A percentile compares a stretch with the other conserved stretches of the same genome.
Evolutionary conservation across 179 eudicot genomes (phyloP).

Genomic region (Beta macrorhiza): DNA sequence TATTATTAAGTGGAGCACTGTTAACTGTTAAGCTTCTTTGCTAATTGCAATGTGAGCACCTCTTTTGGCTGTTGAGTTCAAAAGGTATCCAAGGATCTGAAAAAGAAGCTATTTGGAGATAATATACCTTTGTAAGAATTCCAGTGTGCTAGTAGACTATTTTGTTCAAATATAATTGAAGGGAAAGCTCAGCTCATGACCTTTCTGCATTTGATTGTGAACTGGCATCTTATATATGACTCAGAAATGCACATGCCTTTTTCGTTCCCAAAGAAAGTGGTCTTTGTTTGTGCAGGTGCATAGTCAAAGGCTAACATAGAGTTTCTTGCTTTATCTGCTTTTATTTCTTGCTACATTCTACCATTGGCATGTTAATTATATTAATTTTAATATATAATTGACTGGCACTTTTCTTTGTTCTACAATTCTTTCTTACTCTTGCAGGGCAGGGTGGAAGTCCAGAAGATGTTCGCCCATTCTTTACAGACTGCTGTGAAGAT

Average conservation of each 20-base stretch:
- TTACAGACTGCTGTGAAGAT: slow-evolving; percentile 35
- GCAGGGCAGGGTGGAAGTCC: slow-evolving; percentile 38
- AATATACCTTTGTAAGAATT: background rate
- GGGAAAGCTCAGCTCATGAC: no score
- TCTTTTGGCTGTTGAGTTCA: background rate
- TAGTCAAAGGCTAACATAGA: background rate
- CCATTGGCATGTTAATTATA: background rate
- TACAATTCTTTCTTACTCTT: slow-evolving; percentile 18
- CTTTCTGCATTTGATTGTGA: background rate
- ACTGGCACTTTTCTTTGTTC: background rate
- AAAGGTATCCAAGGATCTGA: background rate
- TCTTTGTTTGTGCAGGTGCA: background rate
- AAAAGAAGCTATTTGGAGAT: background rate
- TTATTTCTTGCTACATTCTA: background rate
- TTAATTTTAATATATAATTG: background rate
- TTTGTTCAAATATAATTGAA: background rate
- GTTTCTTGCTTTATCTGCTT: background rate
- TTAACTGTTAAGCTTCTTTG: background rate
- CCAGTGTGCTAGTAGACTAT: background rate
- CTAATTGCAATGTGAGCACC: background rate
- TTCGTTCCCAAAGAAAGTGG: background rate
- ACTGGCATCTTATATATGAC: background rate
- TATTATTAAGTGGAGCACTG: background rate
- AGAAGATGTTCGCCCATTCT: slow-evolving; percentile 47
- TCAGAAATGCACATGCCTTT: background rate